Base-by-base conservation (phyloP, 768 basidiomycete genomes). In the Boletus vermiculosoides region DNA sequence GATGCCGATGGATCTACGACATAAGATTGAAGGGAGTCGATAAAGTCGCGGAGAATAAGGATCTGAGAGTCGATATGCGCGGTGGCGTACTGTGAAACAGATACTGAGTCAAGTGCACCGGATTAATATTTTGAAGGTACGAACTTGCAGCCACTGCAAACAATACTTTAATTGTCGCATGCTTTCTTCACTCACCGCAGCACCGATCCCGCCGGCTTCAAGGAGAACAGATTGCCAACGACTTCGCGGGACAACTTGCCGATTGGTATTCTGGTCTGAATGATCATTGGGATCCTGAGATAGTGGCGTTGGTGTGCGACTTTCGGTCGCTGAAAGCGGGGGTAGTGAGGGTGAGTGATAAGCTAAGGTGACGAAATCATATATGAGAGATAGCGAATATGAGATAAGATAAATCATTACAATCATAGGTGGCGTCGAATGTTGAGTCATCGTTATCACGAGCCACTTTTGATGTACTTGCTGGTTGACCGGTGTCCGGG, bases 181-280 rank as follows among this genome's bases (percentile, higher is more conserved):
- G 65, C 87, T 93, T 71, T 95, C 94, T 60, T 94, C 92, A 70
- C 92, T 93, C 33, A 95, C 77, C 9, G 94, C 93, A 0, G 90
- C 92, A 55, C 92, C 83, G 34, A 96, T 77, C 0, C 93, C 93
- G 15, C 93, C 92, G 2, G 92, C 93, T 72, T 95, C 93, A 23
- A 88, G 77, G 40, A 95, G 74, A 28, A 94, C 81, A 0, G 88
- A 83, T 63, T 94, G 92, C 92, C 90, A 93, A 41, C 89, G 78
- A 70, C 88, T 88, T n/a, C 92, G 80, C 47, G 82, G 83, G 0
- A 80, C 83, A 11, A 90, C 83, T 66, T 87, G 82, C 23, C 78
- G 78, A 33, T 74, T 65, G 5, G 66, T 59, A 34, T 60, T 56
- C 23, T 68, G 65, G 18, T 70, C 67, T 16, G 59, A 44, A 3